These are phyloP conservation scores for Lophium mytilinum DNA, from an alignment of 495 filamentous ascomycete species.

Conservation along the genomic window DNA sequence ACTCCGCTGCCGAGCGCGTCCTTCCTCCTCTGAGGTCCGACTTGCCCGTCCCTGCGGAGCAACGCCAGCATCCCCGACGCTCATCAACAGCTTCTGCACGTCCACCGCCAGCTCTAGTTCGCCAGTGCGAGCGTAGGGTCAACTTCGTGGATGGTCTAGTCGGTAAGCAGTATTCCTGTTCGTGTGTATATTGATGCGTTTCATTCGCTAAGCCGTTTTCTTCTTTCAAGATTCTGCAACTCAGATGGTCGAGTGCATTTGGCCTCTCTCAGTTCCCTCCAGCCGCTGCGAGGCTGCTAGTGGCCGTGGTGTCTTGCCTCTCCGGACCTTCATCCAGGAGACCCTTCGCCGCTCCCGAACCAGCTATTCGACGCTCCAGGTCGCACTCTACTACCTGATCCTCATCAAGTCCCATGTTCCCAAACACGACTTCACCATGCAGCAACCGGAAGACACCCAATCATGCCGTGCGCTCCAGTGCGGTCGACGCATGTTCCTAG, in stretches of 20 bases:
- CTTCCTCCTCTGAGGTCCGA: slow-evolving; percentile 23
- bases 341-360: slow-evolving; percentile 89
- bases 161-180: slow-evolving; percentile 59
- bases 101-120: slow-evolving; percentile 69
- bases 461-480: slow-evolving; percentile 80
- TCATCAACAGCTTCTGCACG: slow-evolving; percentile 43
- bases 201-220: slow-evolving; percentile 27
- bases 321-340: slow-evolving; percentile 95
- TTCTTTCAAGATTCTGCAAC: slow-evolving; percentile 77
- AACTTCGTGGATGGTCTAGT: slow-evolving; percentile 97
- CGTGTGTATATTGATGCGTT: slow-evolving; percentile 13
- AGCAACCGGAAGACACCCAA: slow-evolving; percentile 69
- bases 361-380: slow-evolving; percentile 94
- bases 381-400: slow-evolving; percentile 92
- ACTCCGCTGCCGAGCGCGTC: slow-evolving; percentile 9
- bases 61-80: slow-evolving; percentile 76
- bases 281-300: slow-evolving; percentile 43
- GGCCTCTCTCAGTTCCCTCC: slow-evolving; percentile 64
- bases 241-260: slow-evolving; percentile 94
- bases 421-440: slow-evolving; percentile 72
- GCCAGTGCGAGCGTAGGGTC: slow-evolving; percentile 88
- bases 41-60: slow-evolving; percentile 42
- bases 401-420: slow-evolving; percentile 89
- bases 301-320: slow-evolving; percentile 66
- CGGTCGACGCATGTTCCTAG: slow-evolving; percentile 94